phyloP scores from a whole-genome alignment of 2,329 filamentous ascomycete genomes.

The Aspergillus sp. region DNA sequence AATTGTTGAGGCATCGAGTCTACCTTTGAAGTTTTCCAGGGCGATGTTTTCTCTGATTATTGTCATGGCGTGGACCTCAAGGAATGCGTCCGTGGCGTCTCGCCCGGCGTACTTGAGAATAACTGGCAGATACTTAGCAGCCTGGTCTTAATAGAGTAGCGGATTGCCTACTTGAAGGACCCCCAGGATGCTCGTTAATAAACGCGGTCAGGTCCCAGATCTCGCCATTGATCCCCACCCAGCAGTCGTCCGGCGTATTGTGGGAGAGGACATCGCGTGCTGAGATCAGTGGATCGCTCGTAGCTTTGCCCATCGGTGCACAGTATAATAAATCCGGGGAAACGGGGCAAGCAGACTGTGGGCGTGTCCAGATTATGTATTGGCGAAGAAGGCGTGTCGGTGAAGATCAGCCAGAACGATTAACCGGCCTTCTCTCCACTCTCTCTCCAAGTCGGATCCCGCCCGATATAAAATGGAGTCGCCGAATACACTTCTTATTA shows the following conservation, averaged over 20 bases:
- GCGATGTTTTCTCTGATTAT: constrained; percentile 30
- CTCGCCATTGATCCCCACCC: constrained; percentile 64
- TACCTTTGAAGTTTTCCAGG: constrained; percentile 9
- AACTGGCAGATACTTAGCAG: constrained; percentile 56
- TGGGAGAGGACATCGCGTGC: neutral
- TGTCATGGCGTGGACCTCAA: constrained; percentile 48
- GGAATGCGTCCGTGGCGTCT: constrained; percentile 56
- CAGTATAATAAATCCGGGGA: too few relatives aligned
- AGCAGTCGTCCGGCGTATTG: constrained; percentile 42
- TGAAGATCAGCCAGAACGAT: too few relatives aligned
- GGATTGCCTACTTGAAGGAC: constrained; percentile 38
- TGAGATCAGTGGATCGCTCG: neutral
- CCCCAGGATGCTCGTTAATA: constrained; percentile 56
- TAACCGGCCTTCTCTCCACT: too few relatives aligned
- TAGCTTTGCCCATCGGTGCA: neutral
- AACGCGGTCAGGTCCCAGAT: constrained; percentile 65
- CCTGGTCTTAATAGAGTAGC: neutral
- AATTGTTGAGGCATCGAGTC: neutral
- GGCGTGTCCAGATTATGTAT: too few relatives aligned
- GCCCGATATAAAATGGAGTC: too few relatives aligned
- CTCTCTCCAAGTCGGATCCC: too few relatives aligned
- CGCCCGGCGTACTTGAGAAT: constrained; percentile 65
- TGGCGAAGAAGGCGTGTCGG: too few relatives aligned
- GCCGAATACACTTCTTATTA: too few relatives aligned
- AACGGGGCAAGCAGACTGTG: too few relatives aligned